These are phyloP conservation scores for Tephrocybe sp. DNA, from an alignment of 768 basidiomycete species.

Conservation along the genomic window DNA sequence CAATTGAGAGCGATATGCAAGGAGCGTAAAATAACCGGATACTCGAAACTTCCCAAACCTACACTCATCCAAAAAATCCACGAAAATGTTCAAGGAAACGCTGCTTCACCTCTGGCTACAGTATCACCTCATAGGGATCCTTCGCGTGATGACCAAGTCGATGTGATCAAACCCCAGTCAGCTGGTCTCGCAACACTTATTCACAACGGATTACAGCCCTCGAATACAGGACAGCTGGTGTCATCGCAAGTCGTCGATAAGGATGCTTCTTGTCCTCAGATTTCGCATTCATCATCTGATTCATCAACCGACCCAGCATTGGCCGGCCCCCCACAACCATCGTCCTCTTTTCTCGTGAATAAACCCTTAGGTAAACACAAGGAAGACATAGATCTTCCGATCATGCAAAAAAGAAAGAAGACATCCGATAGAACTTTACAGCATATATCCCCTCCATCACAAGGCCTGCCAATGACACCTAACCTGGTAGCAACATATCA, in stretches of 20 bases:
- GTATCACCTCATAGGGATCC: not conserved
- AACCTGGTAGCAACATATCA: too few relatives aligned
- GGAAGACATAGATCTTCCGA: not conserved
- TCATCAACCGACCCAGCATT: too few relatives aligned
- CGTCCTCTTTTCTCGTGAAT: not conserved
- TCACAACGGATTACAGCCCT: too few relatives aligned
- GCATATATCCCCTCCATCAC: not conserved
- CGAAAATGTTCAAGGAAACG: not conserved
- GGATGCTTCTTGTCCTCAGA: too few relatives aligned
- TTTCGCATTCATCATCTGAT: too few relatives aligned
- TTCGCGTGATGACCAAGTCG: not conserved
- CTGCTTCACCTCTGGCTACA: not conserved
- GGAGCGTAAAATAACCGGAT: constrained; percentile 55
- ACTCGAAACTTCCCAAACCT: constrained; percentile 64
- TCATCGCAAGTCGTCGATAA: too few relatives aligned
- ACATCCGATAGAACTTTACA: not conserved
- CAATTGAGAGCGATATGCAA: constrained; percentile 70
- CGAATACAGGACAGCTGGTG: too few relatives aligned
- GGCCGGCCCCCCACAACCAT: not conserved
- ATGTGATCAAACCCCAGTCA: too few relatives aligned
- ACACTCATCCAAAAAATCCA: constrained; percentile 52
- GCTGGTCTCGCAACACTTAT: too few relatives aligned
- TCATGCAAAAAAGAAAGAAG: not conserved
- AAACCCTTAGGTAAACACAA: not conserved
- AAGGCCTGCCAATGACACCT: not conserved